A percentile compares a stretch with the other conserved stretches of the same genome.
Conservation (phyloP, 2,329 filamentous ascomycete genomes). For the Daldinia eschscholtzii region DNA sequence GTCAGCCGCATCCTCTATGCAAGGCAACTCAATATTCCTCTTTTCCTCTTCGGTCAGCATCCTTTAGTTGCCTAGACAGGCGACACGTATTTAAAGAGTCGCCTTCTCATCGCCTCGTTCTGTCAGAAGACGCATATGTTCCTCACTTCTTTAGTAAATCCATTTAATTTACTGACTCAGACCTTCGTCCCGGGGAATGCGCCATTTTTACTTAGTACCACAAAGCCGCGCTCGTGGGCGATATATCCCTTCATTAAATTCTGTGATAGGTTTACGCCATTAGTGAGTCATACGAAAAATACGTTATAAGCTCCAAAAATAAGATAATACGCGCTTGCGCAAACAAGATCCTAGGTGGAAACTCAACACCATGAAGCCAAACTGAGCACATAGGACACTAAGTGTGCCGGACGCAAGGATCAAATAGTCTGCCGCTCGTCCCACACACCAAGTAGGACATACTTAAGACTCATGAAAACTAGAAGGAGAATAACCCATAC, state of each 20-base stretch:
- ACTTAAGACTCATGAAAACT: background rate
- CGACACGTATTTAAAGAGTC: conserved; percentile 19
- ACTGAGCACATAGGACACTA: background rate
- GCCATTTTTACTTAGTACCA: conserved; percentile 92
- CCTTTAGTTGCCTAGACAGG: conserved; percentile 9
- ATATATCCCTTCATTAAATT: conserved; percentile 99
- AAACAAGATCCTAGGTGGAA: background rate
- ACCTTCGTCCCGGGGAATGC: conserved; percentile 93
- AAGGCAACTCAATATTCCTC: conserved; percentile 39
- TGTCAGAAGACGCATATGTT: conserved; percentile 14
- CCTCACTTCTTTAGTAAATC: conserved; percentile 5
- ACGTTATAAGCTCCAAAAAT: conserved; percentile 41
- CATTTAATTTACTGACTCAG: conserved; percentile 52
- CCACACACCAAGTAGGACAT: background rate
- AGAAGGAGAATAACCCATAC: conserved; percentile 61
- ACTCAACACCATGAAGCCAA: background rate
- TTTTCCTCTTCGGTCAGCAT: conserved; percentile 15
- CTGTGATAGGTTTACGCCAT: conserved; percentile 60
- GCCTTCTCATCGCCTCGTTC: conserved; percentile 15
- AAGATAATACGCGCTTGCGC: conserved; percentile 34
- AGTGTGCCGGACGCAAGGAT: background rate
- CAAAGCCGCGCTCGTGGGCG: conserved; percentile 86
- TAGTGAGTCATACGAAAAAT: conserved; percentile 52
- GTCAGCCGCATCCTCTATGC: conserved; percentile 32
- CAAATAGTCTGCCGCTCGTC: background rate